Conservation (phyloP, 345 rosid genomes). For the Aurinia saxatilis region DNA sequence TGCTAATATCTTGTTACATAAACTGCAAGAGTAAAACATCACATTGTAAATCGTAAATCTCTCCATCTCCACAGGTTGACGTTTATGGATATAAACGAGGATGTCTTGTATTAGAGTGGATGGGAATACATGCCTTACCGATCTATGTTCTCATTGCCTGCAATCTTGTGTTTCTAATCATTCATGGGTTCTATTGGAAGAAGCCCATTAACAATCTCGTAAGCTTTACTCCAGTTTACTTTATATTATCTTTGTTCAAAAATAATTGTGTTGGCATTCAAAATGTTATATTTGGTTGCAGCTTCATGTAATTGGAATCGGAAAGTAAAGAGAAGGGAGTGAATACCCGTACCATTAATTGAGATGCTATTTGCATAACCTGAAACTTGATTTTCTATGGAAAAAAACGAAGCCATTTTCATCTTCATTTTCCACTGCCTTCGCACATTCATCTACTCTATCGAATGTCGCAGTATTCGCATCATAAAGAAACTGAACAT, state of each 20-base stretch:
- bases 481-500: too few relatives aligned
- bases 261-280: background rate
- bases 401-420: too few relatives aligned
- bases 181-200: constrained; percentile 82
- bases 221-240: constrained; percentile 3
- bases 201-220: constrained; percentile 65
- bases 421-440: too few relatives aligned
- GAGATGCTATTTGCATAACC: background rate
- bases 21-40: background rate
- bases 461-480: too few relatives aligned
- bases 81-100: constrained; percentile 41
- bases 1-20: background rate
- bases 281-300: background rate
- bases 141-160: constrained; percentile 58
- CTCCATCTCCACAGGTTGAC: constrained; percentile 42
- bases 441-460: too few relatives aligned
- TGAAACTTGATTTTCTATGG: too few relatives aligned
- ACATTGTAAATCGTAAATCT: background rate
- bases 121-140: constrained; percentile 70
- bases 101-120: constrained; percentile 61
- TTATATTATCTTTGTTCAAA: background rate
- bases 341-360: background rate
- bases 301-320: constrained; percentile 25
- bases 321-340: constrained; percentile 6
- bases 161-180: constrained; percentile 53